Base-by-base conservation (phyloP, 352 stramenopile genomes). In the Blastocystis sp. region DNA sequence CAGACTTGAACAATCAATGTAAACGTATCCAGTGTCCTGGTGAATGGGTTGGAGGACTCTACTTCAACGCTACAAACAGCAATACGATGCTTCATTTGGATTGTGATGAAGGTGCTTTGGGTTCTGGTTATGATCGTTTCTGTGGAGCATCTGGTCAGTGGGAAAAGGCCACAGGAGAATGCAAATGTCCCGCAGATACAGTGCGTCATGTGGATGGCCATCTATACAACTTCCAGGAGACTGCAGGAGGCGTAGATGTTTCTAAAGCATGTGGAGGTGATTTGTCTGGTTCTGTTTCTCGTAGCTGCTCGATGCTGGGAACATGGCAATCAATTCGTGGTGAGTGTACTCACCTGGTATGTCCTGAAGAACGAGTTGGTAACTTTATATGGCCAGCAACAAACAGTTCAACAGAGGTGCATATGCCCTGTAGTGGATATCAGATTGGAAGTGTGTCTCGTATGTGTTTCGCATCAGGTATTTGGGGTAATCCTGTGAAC, bases 61-160 rank as follows among this genome's bases (percentile, higher is more conserved):
- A 4, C 12, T 86, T 86, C 52, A 32, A 46, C 27, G 27, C 19
- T 24, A 74, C 75, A 0, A 21, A 58, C n/a, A 75, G 57, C 24
- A 77, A 80, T 14, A 74, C 46, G 6, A 86, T 51, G 21, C 21
- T 11, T 32, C 24, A 43, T 21, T 16, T 86, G 27, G n/a, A 12
- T 3, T 86, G 75, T 27, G 35, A 14, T 11, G 42, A 16, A 24
- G 75, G 75, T 14, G 27, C 37, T 16, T 54, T 59, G 57, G 75
- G 75, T 9, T 16, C 9, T 24, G 75, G 75, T 24, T 86, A 75
- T 37, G n/a, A 43, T 16, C 75, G 75, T 12, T 86, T 77, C 61
- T 86, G 75, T 51, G 43, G 16, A 2, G 21, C 56, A 32, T 73
- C 39, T n/a, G 75, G 75, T 7, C 21, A 51, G 5, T 86, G 75